Base-by-base conservation (phyloP, 2,329 filamentous ascomycete species). In the Helminthosporium solani region DNA sequence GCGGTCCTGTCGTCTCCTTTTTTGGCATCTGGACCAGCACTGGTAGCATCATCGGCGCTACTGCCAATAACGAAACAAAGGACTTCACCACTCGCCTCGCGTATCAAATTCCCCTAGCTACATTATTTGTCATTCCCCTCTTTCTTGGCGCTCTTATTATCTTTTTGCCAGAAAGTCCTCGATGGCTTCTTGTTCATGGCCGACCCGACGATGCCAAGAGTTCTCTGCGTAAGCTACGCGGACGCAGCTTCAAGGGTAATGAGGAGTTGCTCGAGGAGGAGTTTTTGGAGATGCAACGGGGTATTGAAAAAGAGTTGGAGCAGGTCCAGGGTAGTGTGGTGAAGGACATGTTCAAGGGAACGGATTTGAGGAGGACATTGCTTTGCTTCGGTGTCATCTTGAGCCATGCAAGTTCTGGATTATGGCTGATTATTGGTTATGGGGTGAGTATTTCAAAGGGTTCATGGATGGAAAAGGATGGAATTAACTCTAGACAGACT, bases 271-370 rank as follows among this genome's bases (percentile, higher is more conserved):
- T 57, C 7, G 52, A 56, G 30, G 37, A 47, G 11, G 54, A 57
- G 37, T 57, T 46, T 38, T n/a, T 44, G 1, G 54, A 57, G 36
- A 57, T 57, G 54, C 31, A 49, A 2, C 36, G 40, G 7, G 54
- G 54, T 19, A 47, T 56, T 5, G 65, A 27, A 27, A 52, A 56
- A 15, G 53, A 58, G 36, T 46, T 53, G 27, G 23, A 44, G 51
- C 78, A 80, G 72, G 77, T 78, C 15, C 69, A 73, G 27, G 74
- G 79, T 4, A 73, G 75, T 21, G 70, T 75, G 27, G 42, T 76
- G 25, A 53, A 71, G 18, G 76, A 79, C 40, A 71, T 80, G 60
- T 76, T 78, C 56, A 67, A 57, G 21, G 74, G 78, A 12, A 69
- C 66, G 3, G 73, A 78, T 41, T 61, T 77, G 7, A 65, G 75